Conservation (phyloP, 202 grass and related monocot species). For the Cymbopogon flexuosus region DNA sequence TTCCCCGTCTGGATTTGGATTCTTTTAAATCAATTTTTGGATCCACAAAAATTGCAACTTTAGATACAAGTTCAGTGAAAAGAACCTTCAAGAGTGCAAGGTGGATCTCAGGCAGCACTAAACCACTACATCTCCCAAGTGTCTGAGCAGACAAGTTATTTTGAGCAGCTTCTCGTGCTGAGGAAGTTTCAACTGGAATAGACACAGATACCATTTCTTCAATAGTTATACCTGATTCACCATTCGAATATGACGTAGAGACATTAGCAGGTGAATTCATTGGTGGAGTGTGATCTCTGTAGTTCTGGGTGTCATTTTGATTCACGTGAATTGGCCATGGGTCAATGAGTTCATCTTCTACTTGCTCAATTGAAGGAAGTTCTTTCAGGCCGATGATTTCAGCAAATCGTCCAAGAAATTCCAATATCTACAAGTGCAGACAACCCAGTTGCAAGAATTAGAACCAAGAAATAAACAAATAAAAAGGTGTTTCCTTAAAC, state of each 20-base stretch:
- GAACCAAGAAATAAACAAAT: constrained; percentile 30
- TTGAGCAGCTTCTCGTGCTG: constrained; percentile 54
- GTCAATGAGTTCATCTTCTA: constrained; percentile 93
- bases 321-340: constrained; percentile 69
- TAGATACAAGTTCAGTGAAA: constrained; percentile 67
- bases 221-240: constrained; percentile 47
- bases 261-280: constrained; percentile 48
- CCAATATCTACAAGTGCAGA: constrained; percentile 69
- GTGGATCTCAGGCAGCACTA: constrained; percentile 66
- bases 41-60: constrained; percentile 79
- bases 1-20: constrained; percentile 85
- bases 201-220: constrained; percentile 48
- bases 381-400: constrained; percentile 72
- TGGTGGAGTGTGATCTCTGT: constrained; percentile 41
- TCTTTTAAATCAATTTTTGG: constrained; percentile 78
- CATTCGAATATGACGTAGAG: constrained; percentile 46
- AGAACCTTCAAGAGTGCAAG: constrained; percentile 76
- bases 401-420: constrained; percentile 72
- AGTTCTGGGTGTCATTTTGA: constrained; percentile 40
- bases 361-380: constrained; percentile 78
- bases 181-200: constrained; percentile 73
- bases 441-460: constrained; percentile 25
- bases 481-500: constrained; percentile 23
- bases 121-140: constrained; percentile 71
- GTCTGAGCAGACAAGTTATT: constrained; percentile 61